These are phyloP conservation scores for Fusarium aywerte DNA, from an alignment of 2,329 filamentous ascomycete species.

Conservation along the genomic window DNA sequence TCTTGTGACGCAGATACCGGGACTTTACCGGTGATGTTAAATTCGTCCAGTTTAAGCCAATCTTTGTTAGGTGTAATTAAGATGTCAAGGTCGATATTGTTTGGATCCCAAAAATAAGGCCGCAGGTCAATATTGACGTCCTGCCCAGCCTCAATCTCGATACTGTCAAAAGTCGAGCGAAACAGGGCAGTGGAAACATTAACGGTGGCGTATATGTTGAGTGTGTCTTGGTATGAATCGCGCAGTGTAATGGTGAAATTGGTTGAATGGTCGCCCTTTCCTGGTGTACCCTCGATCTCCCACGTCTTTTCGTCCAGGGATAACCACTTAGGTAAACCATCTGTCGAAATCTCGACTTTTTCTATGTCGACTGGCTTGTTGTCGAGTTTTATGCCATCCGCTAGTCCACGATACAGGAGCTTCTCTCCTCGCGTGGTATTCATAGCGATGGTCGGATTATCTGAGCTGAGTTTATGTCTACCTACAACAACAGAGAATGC, in stretches of 20 bases:
- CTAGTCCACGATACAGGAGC: conserved; percentile 65
- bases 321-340: conserved; percentile 75
- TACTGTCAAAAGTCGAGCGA: conserved; percentile 52
- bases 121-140: conserved; percentile 57
- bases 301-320: conserved; percentile 71
- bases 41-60: conserved; percentile 57
- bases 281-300: conserved; percentile 71
- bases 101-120: conserved; percentile 55
- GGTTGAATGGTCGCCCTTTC: conserved; percentile 65
- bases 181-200: conserved; percentile 55
- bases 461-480: conserved; percentile 74
- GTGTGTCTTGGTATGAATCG: conserved; percentile 68
- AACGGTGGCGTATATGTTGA: conserved; percentile 63
- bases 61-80: conserved; percentile 50
- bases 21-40: conserved; percentile 55
- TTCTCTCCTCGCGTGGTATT: conserved; percentile 65
- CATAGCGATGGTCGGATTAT: conserved; percentile 64
- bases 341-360: conserved; percentile 63
- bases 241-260: conserved; percentile 71
- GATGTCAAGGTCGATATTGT: conserved; percentile 53
- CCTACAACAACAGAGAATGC: conserved; percentile 79
- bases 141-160: conserved; percentile 56
- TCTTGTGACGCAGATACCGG: conserved; percentile 51
- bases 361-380: conserved; percentile 59
- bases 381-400: conserved; percentile 67